A percentile compares a stretch with the other conserved stretches of the same genome.
Conservation (phyloP, 2,329 filamentous ascomycete species). For the Cytospora schulzeri region DNA sequence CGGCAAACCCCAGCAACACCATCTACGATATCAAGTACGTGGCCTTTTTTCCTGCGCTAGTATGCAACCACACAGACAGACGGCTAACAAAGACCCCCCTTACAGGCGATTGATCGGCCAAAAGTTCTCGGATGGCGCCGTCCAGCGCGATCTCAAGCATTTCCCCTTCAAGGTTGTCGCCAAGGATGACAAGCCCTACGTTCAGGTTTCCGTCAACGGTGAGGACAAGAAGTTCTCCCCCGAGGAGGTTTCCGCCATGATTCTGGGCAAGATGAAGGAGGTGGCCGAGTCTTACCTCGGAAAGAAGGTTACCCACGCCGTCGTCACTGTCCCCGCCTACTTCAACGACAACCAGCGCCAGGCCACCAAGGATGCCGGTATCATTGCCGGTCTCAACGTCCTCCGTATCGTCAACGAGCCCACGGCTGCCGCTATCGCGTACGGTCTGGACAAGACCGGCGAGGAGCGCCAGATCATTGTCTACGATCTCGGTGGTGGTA, state of each 20-base stretch:
- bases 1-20: slow-evolving; percentile 74
- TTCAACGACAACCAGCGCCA: slow-evolving; percentile 99
- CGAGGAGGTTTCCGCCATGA: slow-evolving; percentile 80
- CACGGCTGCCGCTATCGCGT: slow-evolving; percentile 92
- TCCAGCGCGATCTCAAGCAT: slow-evolving; percentile 94
- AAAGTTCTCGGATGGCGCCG: slow-evolving; percentile 81
- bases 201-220: slow-evolving; percentile 72
- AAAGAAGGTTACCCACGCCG: slow-evolving; percentile 82
- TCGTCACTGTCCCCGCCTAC: slow-evolving; percentile 94
- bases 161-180: slow-evolving; percentile 94
- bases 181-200: slow-evolving; percentile 86
- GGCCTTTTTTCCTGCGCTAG: neutral
- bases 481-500: slow-evolving; percentile 93
- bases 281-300: slow-evolving; percentile 77
- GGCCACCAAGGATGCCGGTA: slow-evolving; percentile 92
- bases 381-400: slow-evolving; percentile 90
- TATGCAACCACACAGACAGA: neutral
- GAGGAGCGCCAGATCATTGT: slow-evolving; percentile 88
- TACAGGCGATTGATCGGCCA: slow-evolving; percentile 79
- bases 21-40: slow-evolving; percentile 84
- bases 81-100: slow-evolving; percentile 37
- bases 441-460: slow-evolving; percentile 85
- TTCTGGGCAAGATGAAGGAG: slow-evolving; percentile 83
- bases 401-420: slow-evolving; percentile 97
- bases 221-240: slow-evolving; percentile 73